These are phyloP conservation scores for Arthrobotrys iridis DNA, from an alignment of 2,329 filamentous ascomycete species.

Conservation along the genomic window DNA sequence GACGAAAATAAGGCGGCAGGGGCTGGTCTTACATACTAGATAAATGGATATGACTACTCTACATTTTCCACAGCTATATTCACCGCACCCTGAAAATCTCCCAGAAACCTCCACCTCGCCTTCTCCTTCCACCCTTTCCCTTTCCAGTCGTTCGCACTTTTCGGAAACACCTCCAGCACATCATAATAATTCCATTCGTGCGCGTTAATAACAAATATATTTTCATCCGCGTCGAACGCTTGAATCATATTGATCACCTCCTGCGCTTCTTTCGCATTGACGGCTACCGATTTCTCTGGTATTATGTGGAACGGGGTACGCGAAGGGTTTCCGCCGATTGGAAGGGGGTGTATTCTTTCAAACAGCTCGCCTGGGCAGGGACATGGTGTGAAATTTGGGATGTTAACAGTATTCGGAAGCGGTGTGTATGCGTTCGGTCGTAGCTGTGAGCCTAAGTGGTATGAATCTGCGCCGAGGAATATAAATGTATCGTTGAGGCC, in stretches of 20 bases:
- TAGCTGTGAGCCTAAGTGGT: constrained; percentile 64
- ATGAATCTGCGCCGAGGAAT: constrained; percentile 66
- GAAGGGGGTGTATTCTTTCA: constrained; percentile 33
- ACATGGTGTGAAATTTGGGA: constrained; percentile 53
- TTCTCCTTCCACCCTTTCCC: constrained; percentile 64
- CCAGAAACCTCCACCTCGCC: constrained; percentile 66
- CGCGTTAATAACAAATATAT: constrained; percentile 64
- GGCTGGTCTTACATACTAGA: neutral
- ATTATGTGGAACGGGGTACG: constrained; percentile 61
- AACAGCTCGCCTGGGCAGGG: constrained; percentile 43
- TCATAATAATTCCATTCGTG: constrained; percentile 64
- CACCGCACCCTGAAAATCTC: constrained; percentile 65
- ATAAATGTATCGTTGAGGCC: constrained; percentile 61
- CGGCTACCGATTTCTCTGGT: constrained; percentile 49
- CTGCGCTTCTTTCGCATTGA: constrained; percentile 60
- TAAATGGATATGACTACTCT: constrained; percentile 14
- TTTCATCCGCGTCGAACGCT: constrained; percentile 64
- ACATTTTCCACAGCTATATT: constrained; percentile 58
- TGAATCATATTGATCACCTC: constrained; percentile 64
- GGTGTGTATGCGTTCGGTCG: constrained; percentile 63
- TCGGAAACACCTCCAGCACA: constrained; percentile 66
- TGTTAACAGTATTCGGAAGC: constrained; percentile 59
- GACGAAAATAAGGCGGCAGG: too few species aligned
- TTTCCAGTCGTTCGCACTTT: constrained; percentile 64
- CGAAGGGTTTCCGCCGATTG: constrained; percentile 15